Conservation (phyloP, 2,329 filamentous ascomycete genomes). For the Cyclaneusma minus region DNA sequence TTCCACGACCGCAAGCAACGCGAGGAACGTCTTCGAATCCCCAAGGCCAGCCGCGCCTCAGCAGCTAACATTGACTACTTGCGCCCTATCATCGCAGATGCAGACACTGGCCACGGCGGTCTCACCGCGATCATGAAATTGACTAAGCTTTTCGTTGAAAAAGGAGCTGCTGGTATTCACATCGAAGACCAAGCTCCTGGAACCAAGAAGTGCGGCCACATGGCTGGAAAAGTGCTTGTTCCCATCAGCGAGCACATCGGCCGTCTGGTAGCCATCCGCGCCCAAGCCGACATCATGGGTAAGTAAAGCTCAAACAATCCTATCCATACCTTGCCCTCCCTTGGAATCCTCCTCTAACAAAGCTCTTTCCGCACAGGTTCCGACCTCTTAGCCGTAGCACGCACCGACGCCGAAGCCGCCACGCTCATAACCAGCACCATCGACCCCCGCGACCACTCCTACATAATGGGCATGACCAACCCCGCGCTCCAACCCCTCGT, state of each 20-base stretch:
- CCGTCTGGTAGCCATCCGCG: slow-evolving; percentile 86
- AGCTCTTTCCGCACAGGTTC: slow-evolving; percentile 36
- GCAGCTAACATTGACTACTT: slow-evolving; percentile 82
- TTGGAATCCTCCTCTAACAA: neutral
- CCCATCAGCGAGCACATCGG: slow-evolving; percentile 98
- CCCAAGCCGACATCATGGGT: slow-evolving; percentile 98
- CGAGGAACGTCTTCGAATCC: slow-evolving; percentile 72
- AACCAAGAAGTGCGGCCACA: slow-evolving; percentile 99
- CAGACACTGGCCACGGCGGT: slow-evolving; percentile 92
- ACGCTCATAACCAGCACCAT: slow-evolving; percentile 95
- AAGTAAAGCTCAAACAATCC: slow-evolving; percentile 5
- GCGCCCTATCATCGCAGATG: slow-evolving; percentile 89
- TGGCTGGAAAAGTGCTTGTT: slow-evolving; percentile 96
- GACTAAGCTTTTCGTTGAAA: slow-evolving; percentile 93
- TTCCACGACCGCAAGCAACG: slow-evolving; percentile 99
- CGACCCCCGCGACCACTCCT: slow-evolving; percentile 85
- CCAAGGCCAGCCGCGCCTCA: slow-evolving; percentile 56
- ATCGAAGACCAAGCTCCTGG: slow-evolving; percentile 97
- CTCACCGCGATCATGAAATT: slow-evolving; percentile 99
- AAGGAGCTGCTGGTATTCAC: slow-evolving; percentile 92
- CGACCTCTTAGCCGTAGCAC: slow-evolving; percentile 79
- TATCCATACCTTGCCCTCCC: slow-evolving; percentile 2
- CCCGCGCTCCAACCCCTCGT: slow-evolving; percentile 67
- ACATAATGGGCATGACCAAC: slow-evolving; percentile 85
- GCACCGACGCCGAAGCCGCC: slow-evolving; percentile 93